Evolutionary conservation across 768 basidiomycete genomes (phyloP).

Genomic region (Podaxis carcinomalis): DNA sequence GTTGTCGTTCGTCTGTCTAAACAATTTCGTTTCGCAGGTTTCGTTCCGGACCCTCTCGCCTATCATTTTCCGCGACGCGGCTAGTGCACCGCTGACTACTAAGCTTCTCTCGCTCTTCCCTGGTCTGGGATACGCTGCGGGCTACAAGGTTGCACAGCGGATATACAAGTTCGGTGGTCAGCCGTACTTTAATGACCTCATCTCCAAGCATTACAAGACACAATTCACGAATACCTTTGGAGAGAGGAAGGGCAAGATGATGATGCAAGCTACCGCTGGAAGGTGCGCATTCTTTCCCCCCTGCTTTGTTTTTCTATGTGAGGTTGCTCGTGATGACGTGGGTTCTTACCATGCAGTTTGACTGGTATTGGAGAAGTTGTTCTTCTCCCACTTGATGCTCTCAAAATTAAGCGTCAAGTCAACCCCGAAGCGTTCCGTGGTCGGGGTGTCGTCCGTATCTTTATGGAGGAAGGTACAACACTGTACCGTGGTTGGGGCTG

Average conservation of each 20-base stretch:
- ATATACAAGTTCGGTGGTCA: slow-evolving; percentile 99
- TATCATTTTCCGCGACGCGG: slow-evolving; percentile 87
- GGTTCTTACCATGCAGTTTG: slow-evolving; percentile 34
- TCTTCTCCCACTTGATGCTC: slow-evolving; percentile 91
- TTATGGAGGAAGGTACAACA: slow-evolving; percentile 86
- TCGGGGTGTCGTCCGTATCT: slow-evolving; percentile 83
- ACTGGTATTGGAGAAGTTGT: slow-evolving; percentile 96
- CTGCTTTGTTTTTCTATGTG: background rate
- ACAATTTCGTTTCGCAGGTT: background rate
- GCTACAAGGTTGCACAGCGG: slow-evolving; percentile 93
- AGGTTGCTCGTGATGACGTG: background rate
- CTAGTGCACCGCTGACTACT: slow-evolving; percentile 56
- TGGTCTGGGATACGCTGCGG: slow-evolving; percentile 95
- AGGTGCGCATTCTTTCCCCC: slow-evolving; percentile 44
- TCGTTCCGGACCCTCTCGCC: background rate
- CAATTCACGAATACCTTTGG: slow-evolving; percentile 82
- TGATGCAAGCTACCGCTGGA: slow-evolving; percentile 94
- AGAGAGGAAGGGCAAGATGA: slow-evolving; percentile 91
- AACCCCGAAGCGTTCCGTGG: slow-evolving; percentile 98
- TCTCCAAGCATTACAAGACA: slow-evolving; percentile 78
- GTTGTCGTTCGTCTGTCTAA: background rate
- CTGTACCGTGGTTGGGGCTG: slow-evolving; percentile 98
- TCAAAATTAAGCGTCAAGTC: slow-evolving; percentile 98
- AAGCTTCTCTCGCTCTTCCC: slow-evolving; percentile 95
- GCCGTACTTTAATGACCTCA: slow-evolving; percentile 94